Evolutionary conservation across 2,329 filamentous ascomycete species (phyloP), one percentile per base, ranked within the genome.

Genomic region (Colletotrichum higginsianum): DNA sequence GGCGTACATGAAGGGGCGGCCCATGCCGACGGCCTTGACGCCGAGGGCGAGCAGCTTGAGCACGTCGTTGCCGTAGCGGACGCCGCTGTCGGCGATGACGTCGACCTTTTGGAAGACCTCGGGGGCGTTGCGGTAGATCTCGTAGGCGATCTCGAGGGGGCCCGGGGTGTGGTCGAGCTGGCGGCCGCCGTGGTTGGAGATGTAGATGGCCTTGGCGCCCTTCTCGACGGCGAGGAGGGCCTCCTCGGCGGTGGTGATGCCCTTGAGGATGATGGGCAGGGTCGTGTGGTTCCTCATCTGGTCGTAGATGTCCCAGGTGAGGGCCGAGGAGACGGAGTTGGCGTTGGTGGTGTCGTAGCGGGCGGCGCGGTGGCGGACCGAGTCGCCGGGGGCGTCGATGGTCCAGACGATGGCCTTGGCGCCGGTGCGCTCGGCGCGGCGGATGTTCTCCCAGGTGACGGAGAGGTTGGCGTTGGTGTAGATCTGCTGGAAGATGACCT

Each of bases 1-100:
- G 60, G 85, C 82, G 75, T 83, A 88, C 84, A 88, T 86, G 75
- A 86, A 82, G 0, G 82, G 78, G 16, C 86, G 77, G 15, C 85
- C 86, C 15, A 88, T 75, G 18, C 86, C 79, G 1, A 84, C 80
- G 12, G 78, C 80, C 69, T 80, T 82, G 21, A 82, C 83, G 18
- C 83, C 82, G 1, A 84, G 78, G 1, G 81, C 80, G 23, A 84
- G 74, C 18, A 81, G 76, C 76, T 84, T 84, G 61, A 84, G 73
- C 1, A 83, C 76, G 47, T 84, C 82, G 57, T 76, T 80, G 4
- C 82, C 83, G 62, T 79, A 80, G 12, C 82, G 76, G 15, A 84
- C 70, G 46, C 83, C 83, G 58, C 82, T 80, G 72, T 84, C 81
- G 4, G 80, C 79, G 18, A 82, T 72, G 18, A 83, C 80, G 44